phyloP scores from a whole-genome alignment of 2,329 filamentous ascomycete genomes.

The Pyrenochaeta sp. region DNA sequence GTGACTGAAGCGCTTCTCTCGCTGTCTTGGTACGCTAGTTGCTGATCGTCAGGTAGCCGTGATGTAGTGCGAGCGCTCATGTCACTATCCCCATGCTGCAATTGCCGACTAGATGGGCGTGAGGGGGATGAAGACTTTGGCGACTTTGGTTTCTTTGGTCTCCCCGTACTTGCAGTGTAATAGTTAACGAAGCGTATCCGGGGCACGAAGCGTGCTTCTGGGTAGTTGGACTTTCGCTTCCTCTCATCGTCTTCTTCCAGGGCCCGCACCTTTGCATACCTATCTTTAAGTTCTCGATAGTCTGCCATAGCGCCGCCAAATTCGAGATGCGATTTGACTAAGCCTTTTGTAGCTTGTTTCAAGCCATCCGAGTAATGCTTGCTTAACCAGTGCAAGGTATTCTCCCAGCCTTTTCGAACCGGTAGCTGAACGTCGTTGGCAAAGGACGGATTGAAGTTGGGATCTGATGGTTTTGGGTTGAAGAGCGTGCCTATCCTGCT shows the following conservation, averaged over 20 bases:
- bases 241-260: conserved; percentile 74
- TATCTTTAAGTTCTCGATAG: conserved; percentile 70
- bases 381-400: conserved; percentile 76
- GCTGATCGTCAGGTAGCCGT: not conserved
- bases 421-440: conserved; percentile 75
- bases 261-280: conserved; percentile 74
- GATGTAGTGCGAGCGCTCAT: not conserved
- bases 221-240: conserved; percentile 40
- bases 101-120: conserved; percentile 14
- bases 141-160: conserved; percentile 64
- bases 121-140: conserved; percentile 41
- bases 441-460: conserved; percentile 79
- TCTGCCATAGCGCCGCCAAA: conserved; percentile 85
- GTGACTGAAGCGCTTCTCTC: conserved; percentile 17
- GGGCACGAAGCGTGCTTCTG: conserved; percentile 46
- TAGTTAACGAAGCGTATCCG: conserved; percentile 87
- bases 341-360: conserved; percentile 72
- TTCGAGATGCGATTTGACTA: conserved; percentile 82
- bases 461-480: conserved; percentile 55
- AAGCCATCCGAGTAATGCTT: conserved; percentile 80
- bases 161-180: conserved; percentile 84
- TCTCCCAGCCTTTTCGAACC: conserved; percentile 73
- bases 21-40: conserved; percentile 6
- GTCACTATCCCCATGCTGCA: conserved; percentile 12
- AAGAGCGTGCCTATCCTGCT: conserved; percentile 49